These are phyloP conservation scores for Polyplosphaeria fusca DNA, from an alignment of 495 filamentous ascomycete genomes.

Conservation along the genomic window DNA sequence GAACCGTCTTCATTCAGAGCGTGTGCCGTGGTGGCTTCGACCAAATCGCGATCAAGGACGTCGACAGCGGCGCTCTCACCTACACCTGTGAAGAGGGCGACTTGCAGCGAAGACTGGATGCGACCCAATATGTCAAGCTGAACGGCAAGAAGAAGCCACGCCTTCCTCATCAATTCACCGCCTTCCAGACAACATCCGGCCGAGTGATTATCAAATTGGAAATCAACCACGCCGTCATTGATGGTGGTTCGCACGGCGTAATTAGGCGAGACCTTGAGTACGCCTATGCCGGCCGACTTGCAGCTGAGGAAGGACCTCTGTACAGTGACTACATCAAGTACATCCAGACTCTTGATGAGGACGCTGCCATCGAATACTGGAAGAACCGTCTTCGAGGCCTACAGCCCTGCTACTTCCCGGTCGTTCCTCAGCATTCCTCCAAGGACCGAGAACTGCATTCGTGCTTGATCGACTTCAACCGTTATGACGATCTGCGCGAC, in stretches of 20 bases:
- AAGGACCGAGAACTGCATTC: constrained; percentile 24
- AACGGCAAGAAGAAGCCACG: constrained; percentile 42
- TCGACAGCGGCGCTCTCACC: constrained; percentile 41
- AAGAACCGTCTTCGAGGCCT: constrained; percentile 48
- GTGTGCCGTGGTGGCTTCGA: constrained; percentile 53
- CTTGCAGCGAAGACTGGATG: constrained; percentile 39
- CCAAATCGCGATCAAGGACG: constrained; percentile 51
- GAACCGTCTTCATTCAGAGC: constrained; percentile 57
- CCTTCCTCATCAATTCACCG: constrained; percentile 51
- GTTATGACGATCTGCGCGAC: constrained; percentile 17
- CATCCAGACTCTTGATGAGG: constrained; percentile 41
- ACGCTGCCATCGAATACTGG: constrained; percentile 54
- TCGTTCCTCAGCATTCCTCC: constrained; percentile 16
- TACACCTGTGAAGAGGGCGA: constrained; percentile 46
- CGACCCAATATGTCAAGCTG: constrained; percentile 40
- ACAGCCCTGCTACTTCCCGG: constrained; percentile 54
- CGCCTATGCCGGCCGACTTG: constrained; percentile 47
- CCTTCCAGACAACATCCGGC: constrained; percentile 44
- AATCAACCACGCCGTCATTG: constrained; percentile 54
- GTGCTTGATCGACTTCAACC: constrained; percentile 20
- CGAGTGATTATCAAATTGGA: constrained; percentile 52
- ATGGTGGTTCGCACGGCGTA: constrained; percentile 50
- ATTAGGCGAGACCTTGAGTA: constrained; percentile 49
- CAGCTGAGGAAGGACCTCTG: constrained; percentile 42
- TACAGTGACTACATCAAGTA: constrained; percentile 57